Evolutionary conservation across 176 grass and related monocot species (phyloP).

Genomic region (Rhynchospora breviuscula): DNA sequence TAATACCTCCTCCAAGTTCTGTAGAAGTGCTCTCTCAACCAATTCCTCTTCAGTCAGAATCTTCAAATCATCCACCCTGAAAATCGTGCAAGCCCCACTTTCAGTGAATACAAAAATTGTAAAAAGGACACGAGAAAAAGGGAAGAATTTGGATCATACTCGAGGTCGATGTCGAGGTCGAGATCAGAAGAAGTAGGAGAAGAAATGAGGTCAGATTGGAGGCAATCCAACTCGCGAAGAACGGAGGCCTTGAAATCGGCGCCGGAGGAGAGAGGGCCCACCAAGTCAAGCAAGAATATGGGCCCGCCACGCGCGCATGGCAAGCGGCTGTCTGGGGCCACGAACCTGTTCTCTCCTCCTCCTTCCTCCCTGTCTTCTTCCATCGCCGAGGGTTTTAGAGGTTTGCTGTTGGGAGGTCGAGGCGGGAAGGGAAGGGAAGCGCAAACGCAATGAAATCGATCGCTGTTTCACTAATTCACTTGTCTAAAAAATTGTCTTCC

Average conservation of each 20-base stretch:
- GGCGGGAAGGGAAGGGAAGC: background rate
- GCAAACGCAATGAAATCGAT: background rate
- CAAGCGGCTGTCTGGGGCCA: background rate
- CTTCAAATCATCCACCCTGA: constrained; percentile 70
- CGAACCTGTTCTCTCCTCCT: constrained; percentile 7
- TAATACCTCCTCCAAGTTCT: constrained; percentile 67
- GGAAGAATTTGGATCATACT: constrained; percentile 26
- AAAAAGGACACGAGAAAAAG: background rate
- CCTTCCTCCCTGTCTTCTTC: background rate
- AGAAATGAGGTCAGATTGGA: constrained; percentile 48
- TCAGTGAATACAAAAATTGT: background rate
- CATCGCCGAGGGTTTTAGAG: constrained; percentile 8
- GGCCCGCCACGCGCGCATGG: constrained; percentile 71
- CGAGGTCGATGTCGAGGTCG: constrained; percentile 53
- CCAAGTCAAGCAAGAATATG: constrained; percentile 58
- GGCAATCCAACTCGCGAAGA: constrained; percentile 53
- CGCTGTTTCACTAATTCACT: no score
- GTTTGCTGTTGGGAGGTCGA: background rate
- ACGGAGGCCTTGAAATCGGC: constrained; percentile 56
- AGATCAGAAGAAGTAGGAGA: constrained; percentile 35
- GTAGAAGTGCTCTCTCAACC: constrained; percentile 55
- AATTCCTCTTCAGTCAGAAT: constrained; percentile 75
- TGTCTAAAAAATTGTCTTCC: no score
- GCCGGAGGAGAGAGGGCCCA: constrained; percentile 48
- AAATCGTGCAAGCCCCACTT: background rate